Percentiles rank a stretch among this genome's conserved stretches.
These are phyloP conservation scores for Scalesia atractyloides DNA, from an alignment of 129 eudicot genomes.

Conservation along the genomic window DNA sequence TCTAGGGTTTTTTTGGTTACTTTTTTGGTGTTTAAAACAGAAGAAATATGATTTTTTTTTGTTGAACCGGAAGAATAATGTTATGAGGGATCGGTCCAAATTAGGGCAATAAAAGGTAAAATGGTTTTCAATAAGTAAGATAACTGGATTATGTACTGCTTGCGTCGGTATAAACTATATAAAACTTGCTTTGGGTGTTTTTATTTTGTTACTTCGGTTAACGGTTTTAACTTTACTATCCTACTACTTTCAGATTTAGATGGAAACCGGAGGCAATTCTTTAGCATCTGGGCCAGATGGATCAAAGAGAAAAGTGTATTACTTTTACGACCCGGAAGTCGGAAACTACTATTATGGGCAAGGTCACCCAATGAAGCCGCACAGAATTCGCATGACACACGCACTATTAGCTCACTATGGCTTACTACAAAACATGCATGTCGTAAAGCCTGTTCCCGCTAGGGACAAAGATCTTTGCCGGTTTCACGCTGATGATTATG, in stretches of 20 bases:
- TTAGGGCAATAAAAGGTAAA: neutral
- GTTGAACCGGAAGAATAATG: neutral
- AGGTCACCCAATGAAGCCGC: slow-evolving; percentile 99
- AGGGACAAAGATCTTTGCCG: slow-evolving; percentile 71
- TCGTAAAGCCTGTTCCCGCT: slow-evolving; percentile 66
- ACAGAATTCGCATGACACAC: slow-evolving; percentile 88
- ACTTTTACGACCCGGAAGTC: slow-evolving; percentile 85
- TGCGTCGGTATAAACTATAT: neutral
- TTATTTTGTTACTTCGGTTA: neutral
- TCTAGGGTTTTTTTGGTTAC: neutral
- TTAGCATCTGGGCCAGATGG: slow-evolving; percentile 86
- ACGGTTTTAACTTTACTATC: neutral
- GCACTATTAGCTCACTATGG: slow-evolving; percentile 76
- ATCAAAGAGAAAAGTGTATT: slow-evolving; percentile 71
- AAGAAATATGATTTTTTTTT: slow-evolving; percentile 1
- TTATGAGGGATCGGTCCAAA: neutral
- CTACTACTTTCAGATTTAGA: slow-evolving; percentile 25
- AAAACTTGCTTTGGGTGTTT: slow-evolving; percentile 1
- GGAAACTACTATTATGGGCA: slow-evolving; percentile 91
- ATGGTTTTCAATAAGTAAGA: neutral
- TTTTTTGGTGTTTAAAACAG: neutral
- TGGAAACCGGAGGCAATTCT: slow-evolving; percentile 84
- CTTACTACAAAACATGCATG: slow-evolving; percentile 66
- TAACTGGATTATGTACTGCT: neutral
- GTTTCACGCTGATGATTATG: slow-evolving; percentile 83